phyloP scores from a whole-genome alignment of 306 rosid species.

The Heteromeles arbutifolia region DNA sequence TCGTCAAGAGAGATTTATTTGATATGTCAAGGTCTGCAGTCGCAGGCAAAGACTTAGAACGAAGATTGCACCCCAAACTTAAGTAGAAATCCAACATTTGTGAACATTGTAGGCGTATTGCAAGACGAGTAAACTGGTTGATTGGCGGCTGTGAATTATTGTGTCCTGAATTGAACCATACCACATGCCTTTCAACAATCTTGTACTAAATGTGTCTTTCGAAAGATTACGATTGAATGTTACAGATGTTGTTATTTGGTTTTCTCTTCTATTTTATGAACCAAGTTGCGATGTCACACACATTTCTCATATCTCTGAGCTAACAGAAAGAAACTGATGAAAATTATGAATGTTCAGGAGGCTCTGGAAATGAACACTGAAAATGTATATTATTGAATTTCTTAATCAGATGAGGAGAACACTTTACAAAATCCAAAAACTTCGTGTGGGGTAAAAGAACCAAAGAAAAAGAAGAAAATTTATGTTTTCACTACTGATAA shows the following conservation, averaged over 20 bases:
- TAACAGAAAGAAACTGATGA: neutral
- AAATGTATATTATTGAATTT: neutral
- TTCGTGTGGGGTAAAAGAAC: neutral
- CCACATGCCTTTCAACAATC: neutral
- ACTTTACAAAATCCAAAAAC: neutral
- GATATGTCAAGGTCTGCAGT: constrained; percentile 70
- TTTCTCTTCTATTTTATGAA: neutral
- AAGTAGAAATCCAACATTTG: neutral
- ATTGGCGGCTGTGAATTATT: no score
- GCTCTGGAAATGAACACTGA: neutral
- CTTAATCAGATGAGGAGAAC: neutral
- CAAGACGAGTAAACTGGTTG: neutral
- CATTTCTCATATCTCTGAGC: neutral
- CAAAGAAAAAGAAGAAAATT: neutral
- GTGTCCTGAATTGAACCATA: neutral
- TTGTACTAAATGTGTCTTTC: neutral
- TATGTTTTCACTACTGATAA: neutral
- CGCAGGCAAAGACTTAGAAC: constrained; percentile 22
- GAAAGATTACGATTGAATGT: neutral
- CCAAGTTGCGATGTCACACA: neutral
- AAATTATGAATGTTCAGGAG: neutral
- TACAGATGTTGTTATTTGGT: neutral
- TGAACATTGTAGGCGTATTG: neutral
- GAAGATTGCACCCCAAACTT: neutral
- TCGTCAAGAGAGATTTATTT: constrained; percentile 89